Conservation (phyloP, 2,329 filamentous ascomycete species). For the Penicillium sp. region DNA sequence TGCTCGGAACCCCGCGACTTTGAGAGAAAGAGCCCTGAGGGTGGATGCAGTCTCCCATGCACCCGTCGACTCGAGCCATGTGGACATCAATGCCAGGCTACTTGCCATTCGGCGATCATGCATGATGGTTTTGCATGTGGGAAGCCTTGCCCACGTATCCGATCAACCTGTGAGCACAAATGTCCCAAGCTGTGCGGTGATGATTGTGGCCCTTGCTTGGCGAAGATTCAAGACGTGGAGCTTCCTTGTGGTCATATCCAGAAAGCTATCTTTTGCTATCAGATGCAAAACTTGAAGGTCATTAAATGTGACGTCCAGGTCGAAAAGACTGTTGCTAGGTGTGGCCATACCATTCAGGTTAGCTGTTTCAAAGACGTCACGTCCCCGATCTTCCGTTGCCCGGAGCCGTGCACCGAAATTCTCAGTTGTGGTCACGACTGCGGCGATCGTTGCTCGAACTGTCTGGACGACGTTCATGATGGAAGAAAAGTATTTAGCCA, state of each 20-base stretch:
- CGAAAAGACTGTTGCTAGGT: slow-evolving; percentile 6
- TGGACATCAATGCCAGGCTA: slow-evolving; percentile 13
- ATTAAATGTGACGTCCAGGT: slow-evolving; percentile 6
- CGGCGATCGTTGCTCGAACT: background rate
- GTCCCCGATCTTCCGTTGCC: slow-evolving; percentile 2
- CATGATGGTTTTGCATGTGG: slow-evolving; percentile 8
- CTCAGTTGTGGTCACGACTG: slow-evolving; percentile 10
- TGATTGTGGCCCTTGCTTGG: slow-evolving; percentile 8
- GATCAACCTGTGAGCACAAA: slow-evolving; percentile 6
- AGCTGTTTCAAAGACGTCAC: slow-evolving; percentile 8
- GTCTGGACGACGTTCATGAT: background rate
- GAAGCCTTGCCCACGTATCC: slow-evolving; percentile 12
- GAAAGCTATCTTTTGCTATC: slow-evolving; percentile 1
- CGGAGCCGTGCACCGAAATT: slow-evolving; percentile 2
- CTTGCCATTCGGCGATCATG: slow-evolving; percentile 10
- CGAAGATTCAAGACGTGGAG: slow-evolving; percentile 3
- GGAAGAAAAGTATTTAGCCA: background rate
- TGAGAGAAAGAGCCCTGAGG: slow-evolving; percentile 9
- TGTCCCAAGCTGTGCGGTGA: slow-evolving; percentile 13
- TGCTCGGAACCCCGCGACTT: slow-evolving; percentile 10
- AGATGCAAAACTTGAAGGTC: background rate
- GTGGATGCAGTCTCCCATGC: slow-evolving; percentile 11
- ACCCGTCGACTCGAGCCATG: slow-evolving; percentile 11
- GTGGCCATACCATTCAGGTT: slow-evolving; percentile 6
- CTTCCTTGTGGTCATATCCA: slow-evolving; percentile 14